These are phyloP conservation scores for Castanea mollissima DNA, from an alignment of 306 rosid genomes.

Conservation along the genomic window DNA sequence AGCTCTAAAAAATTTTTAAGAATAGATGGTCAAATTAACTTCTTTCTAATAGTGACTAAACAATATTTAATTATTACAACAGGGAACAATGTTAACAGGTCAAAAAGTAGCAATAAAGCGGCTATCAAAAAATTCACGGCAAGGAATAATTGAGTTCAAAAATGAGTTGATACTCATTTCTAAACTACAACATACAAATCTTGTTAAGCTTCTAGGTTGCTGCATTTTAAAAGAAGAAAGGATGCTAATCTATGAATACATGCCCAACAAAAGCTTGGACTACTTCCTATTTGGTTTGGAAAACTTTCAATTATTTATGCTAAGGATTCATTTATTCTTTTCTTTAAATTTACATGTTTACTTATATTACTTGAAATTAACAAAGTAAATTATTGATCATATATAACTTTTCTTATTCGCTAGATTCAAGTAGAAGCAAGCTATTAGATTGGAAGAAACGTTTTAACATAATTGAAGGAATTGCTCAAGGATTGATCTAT, in stretches of 20 bases:
- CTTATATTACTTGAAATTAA: too few relatives aligned
- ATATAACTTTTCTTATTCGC: neutral
- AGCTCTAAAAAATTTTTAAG: neutral
- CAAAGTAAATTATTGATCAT: neutral
- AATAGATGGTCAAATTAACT: too few relatives aligned
- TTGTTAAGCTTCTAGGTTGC: slow-evolving; percentile 20
- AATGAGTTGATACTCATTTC: slow-evolving; percentile 29
- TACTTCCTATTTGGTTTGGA: slow-evolving; percentile 29
- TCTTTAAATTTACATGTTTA: too few relatives aligned
- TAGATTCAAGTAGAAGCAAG: neutral
- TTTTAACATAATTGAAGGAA: too few relatives aligned
- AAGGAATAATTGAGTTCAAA: slow-evolving; percentile 25
- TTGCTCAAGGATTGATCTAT: too few relatives aligned
- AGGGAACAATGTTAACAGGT: slow-evolving; percentile 23
- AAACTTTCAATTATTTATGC: too few relatives aligned
- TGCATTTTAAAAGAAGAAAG: slow-evolving; percentile 28
- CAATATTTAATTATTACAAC: neutral
- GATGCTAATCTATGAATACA: slow-evolving; percentile 28
- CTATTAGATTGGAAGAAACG: too few relatives aligned
- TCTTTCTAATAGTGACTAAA: too few relatives aligned
- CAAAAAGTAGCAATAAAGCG: slow-evolving; percentile 36
- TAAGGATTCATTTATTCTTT: too few relatives aligned
- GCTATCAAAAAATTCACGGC: slow-evolving; percentile 30
- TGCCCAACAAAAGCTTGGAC: slow-evolving; percentile 34
- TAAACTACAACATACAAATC: slow-evolving; percentile 34